Conservation (phyloP, 352 stramenopile genomes). For the Pythium phragmiticola region DNA sequence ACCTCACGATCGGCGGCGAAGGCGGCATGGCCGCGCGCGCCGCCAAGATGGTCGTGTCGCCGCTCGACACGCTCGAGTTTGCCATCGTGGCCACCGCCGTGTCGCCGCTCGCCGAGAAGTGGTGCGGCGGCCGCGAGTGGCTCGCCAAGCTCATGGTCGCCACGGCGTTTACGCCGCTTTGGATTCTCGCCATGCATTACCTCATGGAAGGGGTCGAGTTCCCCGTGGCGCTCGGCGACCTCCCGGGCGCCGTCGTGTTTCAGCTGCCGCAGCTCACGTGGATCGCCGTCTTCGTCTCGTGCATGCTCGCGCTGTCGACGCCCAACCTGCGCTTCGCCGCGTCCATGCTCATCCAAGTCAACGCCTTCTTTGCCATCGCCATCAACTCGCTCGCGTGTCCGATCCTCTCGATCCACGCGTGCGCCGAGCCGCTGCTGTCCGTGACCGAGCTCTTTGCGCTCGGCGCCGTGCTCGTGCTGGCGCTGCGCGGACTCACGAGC, state of each 20-base stretch:
- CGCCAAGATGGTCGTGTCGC: conserved; percentile 22
- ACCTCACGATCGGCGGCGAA: conserved; percentile 24
- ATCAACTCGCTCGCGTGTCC: conserved; percentile 60
- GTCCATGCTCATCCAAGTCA: conserved; percentile 60
- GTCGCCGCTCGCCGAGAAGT: conserved; percentile 20
- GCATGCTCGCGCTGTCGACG: conserved; percentile 52
- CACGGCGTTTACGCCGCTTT: conserved; percentile 7
- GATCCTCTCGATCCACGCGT: conserved; percentile 16
- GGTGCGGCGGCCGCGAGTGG: conserved; percentile 26
- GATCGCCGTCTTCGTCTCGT: conserved; percentile 24
- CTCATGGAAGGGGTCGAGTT: neutral
- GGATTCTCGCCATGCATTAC: conserved; percentile 18
- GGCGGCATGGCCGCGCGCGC: conserved; percentile 16
- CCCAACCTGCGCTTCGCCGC: conserved; percentile 70
- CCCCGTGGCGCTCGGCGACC: conserved; percentile 11
- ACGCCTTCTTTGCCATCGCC: conserved; percentile 62
- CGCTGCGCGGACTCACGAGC: conserved; percentile 20
- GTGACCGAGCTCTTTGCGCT: conserved; percentile 20
- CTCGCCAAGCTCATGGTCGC: conserved; percentile 22
- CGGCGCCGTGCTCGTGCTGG: conserved; percentile 16
- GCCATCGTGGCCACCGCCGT: conserved; percentile 16
- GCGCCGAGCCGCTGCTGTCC: conserved; percentile 13
- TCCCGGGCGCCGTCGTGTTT: conserved; percentile 18
- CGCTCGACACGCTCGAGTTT: conserved; percentile 26
- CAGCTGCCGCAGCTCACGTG: conserved; percentile 21